phyloP scores from a whole-genome alignment of 768 basidiomycete species.

The Collybia sordida region DNA sequence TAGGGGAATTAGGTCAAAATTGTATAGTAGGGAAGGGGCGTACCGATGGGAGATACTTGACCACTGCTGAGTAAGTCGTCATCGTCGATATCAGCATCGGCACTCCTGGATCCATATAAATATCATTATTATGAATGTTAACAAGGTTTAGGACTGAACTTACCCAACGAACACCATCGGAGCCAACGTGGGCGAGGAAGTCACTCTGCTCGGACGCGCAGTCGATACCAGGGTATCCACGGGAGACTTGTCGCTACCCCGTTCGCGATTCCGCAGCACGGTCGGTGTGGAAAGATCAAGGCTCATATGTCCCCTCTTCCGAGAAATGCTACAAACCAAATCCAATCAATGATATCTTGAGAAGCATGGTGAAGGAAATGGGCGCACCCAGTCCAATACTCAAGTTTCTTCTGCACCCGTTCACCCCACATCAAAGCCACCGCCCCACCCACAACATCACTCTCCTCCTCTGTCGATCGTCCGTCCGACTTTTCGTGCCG shows the following conservation, averaged over 20 bases:
- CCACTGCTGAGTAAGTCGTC: conserved; percentile 78
- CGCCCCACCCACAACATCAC: conserved; percentile 26
- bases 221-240: conserved; percentile 1
- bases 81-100: conserved; percentile 37
- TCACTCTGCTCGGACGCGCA: conserved; percentile 8
- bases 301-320: conserved; percentile 19
- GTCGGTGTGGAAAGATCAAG: conserved; percentile 12
- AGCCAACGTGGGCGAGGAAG: conserved; percentile 31
- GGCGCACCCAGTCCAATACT: conserved; percentile 43
- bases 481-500: conserved; percentile 24
- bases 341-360: neutral
- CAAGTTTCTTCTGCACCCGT: conserved; percentile 41
- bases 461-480: conserved; percentile 42
- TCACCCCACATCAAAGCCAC: conserved; percentile 40
- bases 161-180: conserved; percentile 28
- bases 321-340: conserved; percentile 17
- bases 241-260: no score
- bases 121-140: neutral
- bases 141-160: conserved; percentile 4
- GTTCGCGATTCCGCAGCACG: conserved; percentile 5
- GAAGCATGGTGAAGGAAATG: no score
- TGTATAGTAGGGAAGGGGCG: conserved; percentile 18
- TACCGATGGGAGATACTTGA: conserved; percentile 71
- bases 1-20: neutral
- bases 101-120: neutral